A percentile compares a stretch with the other conserved stretches of the same genome.
Conservation (phyloP, 2,329 filamentous ascomycete species). For the Bipolaris cookei region DNA sequence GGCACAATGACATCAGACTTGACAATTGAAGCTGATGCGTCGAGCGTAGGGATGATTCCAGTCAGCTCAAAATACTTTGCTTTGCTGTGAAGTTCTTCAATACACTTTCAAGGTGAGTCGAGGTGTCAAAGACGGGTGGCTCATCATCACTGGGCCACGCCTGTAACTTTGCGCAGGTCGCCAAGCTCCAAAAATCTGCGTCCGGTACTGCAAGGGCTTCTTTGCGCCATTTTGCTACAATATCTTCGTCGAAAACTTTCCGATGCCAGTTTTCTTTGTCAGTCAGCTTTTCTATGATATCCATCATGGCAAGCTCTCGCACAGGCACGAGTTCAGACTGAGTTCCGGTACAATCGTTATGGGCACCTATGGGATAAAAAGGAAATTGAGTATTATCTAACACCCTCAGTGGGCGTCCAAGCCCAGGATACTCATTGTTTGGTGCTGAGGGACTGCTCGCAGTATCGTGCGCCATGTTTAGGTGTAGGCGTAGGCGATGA, state of each 20-base stretch:
- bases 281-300: conserved; percentile 50
- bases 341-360: conserved; percentile 9
- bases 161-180: conserved; percentile 14
- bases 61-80: conserved; percentile 53
- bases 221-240: conserved; percentile 34
- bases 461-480: neutral
- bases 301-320: conserved; percentile 50
- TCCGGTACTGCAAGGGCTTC: conserved; percentile 31
- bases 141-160: conserved; percentile 7
- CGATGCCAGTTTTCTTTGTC: conserved; percentile 51
- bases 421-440: conserved; percentile 22
- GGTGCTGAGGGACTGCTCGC: neutral
- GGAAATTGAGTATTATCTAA: neutral
- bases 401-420: conserved; percentile 25
- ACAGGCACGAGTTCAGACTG: conserved; percentile 32
- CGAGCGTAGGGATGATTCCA: conserved; percentile 54
- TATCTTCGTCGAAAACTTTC: conserved; percentile 48
- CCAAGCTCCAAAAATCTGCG: conserved; percentile 19
- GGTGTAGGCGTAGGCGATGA: neutral
- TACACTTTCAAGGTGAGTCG: conserved; percentile 21
- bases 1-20: conserved; percentile 61
- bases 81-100: conserved; percentile 59
- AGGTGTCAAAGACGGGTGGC: neutral
- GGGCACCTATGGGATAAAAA: conserved; percentile 27
- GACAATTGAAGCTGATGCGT: conserved; percentile 54